phyloP scores from a whole-genome alignment of 805 yeast species.

The Starmerella ratchasimensis region DNA sequence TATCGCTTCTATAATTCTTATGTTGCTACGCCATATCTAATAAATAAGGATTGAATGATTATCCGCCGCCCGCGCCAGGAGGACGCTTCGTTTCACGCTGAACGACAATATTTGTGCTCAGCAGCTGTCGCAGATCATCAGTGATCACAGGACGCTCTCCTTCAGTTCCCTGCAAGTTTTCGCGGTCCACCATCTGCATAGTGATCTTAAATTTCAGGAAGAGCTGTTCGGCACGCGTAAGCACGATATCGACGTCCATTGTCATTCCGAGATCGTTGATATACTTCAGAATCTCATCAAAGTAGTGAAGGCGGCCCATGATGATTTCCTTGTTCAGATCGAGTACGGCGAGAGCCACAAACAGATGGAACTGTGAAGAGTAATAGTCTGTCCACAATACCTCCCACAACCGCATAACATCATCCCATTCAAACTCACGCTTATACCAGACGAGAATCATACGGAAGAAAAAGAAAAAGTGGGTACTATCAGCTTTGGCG shows the following conservation, averaged over 20 bases:
- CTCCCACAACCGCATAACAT: slow-evolving; percentile 79
- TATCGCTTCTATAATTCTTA: too few species aligned
- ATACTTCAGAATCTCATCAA: slow-evolving; percentile 85
- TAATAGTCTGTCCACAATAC: slow-evolving; percentile 77
- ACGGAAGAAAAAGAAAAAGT: slow-evolving; percentile 84
- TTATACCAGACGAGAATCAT: slow-evolving; percentile 94
- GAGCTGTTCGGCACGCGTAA: slow-evolving; percentile 72
- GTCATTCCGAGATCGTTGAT: slow-evolving; percentile 79
- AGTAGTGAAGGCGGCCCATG: slow-evolving; percentile 54
- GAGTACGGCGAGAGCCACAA: slow-evolving; percentile 76
- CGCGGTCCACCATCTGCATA: slow-evolving; percentile 57
- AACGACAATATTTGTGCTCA: slow-evolving; percentile 48
- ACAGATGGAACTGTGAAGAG: slow-evolving; percentile 75
- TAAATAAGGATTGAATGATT: neutral
- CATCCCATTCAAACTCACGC: slow-evolving; percentile 72
- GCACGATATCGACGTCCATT: slow-evolving; percentile 58
- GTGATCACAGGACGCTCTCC: slow-evolving; percentile 23
- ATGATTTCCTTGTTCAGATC: slow-evolving; percentile 75
- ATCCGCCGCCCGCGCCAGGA: slow-evolving; percentile 28
- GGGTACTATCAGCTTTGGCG: slow-evolving; percentile 75
- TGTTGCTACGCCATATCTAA: neutral
- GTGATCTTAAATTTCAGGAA: slow-evolving; percentile 70
- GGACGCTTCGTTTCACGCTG: slow-evolving; percentile 42
- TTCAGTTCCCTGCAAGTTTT: slow-evolving; percentile 6
- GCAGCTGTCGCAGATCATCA: slow-evolving; percentile 43